A percentile compares a stretch with the other conserved stretches of the same genome.
phyloP scores from a whole-genome alignment of 2,329 filamentous ascomycete genomes.

The Colletotrichum musae region DNA sequence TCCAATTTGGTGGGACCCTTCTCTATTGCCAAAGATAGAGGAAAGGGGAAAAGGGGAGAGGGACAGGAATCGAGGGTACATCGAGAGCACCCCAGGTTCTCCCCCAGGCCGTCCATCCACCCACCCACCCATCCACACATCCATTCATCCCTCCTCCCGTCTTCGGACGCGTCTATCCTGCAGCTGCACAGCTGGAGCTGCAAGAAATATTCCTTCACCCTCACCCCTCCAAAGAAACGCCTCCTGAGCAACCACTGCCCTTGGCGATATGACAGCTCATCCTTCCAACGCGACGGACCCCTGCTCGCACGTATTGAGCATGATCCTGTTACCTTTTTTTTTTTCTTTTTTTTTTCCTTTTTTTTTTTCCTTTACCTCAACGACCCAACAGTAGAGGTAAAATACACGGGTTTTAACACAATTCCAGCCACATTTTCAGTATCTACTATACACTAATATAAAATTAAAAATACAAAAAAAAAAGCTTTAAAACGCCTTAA shows the following conservation, averaged over 20 bases:
- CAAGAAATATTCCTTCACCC: conserved; percentile 25
- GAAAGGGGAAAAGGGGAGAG: conserved; percentile 3
- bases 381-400: no score
- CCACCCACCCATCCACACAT: no score
- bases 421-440: no score
- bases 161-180: conserved; percentile 18
- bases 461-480: no score
- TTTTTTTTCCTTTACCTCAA: no score
- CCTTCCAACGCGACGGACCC: conserved; percentile 9
- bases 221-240: conserved; percentile 9
- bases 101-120: neutral
- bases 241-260: conserved; percentile 10
- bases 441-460: no score
- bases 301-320: neutral
- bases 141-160: neutral
- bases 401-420: no score
- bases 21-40: neutral
- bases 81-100: neutral
- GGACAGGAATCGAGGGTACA: neutral
- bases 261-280: conserved; percentile 32
- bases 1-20: neutral
- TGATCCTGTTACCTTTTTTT: no score
- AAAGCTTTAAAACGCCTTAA: no score
- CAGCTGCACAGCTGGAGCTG: conserved; percentile 25
- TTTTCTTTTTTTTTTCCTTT: no score